Conservation (phyloP, 306 rosid species). For the Macrotyloma uniflorum region DNA sequence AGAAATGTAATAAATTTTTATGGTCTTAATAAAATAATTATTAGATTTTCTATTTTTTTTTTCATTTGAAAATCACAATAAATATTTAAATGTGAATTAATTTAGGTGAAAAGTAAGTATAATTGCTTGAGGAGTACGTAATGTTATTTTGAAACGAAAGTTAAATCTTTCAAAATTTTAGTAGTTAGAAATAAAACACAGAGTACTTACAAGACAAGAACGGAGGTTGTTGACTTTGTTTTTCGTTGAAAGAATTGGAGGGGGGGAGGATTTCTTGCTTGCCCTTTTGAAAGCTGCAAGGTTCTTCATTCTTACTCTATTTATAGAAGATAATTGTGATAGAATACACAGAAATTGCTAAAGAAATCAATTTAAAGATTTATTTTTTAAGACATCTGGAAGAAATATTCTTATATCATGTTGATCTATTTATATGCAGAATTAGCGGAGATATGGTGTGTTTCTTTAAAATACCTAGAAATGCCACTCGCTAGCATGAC, state of each 20-base stretch:
- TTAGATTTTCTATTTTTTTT: too few species aligned
- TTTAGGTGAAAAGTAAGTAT: too few species aligned
- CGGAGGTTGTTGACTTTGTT: neutral
- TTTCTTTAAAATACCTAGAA: neutral
- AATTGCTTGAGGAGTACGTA: too few species aligned
- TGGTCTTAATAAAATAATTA: too few species aligned
- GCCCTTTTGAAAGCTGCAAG: neutral
- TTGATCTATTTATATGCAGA: conserved; percentile 6
- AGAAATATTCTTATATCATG: neutral
- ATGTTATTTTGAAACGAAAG: too few species aligned
- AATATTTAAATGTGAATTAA: too few species aligned
- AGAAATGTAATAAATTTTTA: too few species aligned
- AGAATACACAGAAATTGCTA: neutral
- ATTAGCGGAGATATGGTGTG: neutral
- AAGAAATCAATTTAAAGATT: neutral
- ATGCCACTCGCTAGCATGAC: neutral
- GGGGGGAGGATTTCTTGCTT: neutral
- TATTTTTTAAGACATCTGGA: neutral
- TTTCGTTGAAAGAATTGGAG: neutral
- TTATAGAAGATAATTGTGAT: neutral
- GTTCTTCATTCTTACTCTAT: neutral
- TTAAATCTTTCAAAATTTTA: too few species aligned
- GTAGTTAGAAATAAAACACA: too few species aligned
- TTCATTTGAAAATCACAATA: too few species aligned
- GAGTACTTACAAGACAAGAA: neutral